phyloP scores from a whole-genome alignment of 2,329 filamentous ascomycete genomes.

The Magnaporthiopsis rhizophila region DNA sequence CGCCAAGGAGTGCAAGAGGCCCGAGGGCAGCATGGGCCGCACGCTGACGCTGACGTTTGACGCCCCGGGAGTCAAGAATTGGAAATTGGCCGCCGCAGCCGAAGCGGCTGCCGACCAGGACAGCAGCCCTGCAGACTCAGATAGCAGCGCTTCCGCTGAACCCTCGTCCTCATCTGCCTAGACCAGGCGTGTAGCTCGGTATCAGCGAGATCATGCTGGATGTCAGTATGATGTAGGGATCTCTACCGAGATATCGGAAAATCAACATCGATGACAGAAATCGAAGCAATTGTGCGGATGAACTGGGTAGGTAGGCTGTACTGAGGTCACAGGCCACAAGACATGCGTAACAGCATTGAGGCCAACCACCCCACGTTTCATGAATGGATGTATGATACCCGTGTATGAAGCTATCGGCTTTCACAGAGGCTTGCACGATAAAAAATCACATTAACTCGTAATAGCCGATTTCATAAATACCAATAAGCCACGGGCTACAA shows the following conservation, averaged over 20 bases:
- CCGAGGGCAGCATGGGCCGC: constrained; percentile 33
- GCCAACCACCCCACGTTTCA: neutral
- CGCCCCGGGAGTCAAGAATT: constrained; percentile 19
- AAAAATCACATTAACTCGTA: neutral
- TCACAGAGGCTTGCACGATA: neutral
- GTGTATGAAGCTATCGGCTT: neutral
- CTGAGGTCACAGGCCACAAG: neutral
- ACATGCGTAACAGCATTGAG: neutral
- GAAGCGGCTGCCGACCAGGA: neutral
- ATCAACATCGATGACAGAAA: neutral
- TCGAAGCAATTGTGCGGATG: neutral
- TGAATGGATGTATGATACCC: neutral
- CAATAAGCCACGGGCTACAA: neutral
- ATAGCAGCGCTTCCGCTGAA: too few species aligned
- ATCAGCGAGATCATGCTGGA: neutral
- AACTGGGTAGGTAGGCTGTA: too few species aligned
- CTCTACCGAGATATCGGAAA: neutral
- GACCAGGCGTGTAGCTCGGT: neutral
- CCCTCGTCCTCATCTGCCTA: neutral
- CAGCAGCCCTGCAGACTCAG: neutral
- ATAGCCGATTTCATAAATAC: neutral
- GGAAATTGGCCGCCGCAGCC: neutral
- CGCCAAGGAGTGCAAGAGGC: constrained; percentile 30
- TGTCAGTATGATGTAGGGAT: neutral
- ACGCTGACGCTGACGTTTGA: constrained; percentile 30